phyloP scores from a whole-genome alignment of 2,329 filamentous ascomycete genomes.

The Emericellopsis atlantica region DNA sequence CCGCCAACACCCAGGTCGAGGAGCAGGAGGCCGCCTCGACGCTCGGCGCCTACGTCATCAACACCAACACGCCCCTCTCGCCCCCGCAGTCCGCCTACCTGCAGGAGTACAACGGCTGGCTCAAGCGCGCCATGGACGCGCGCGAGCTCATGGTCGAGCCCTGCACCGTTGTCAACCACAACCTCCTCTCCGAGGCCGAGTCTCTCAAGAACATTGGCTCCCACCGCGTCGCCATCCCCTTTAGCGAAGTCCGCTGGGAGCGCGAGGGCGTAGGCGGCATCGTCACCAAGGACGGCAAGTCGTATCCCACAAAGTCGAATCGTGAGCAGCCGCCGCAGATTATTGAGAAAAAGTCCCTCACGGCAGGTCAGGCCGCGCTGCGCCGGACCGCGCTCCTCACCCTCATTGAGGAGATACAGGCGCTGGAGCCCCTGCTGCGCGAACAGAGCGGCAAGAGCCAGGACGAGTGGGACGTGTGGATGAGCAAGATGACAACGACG shows the following conservation, averaged over 20 bases:
- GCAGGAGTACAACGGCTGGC: conserved; percentile 73
- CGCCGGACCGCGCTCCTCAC: conserved; percentile 70
- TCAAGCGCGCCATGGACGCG: conserved; percentile 60
- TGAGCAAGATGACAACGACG: conserved; percentile 67
- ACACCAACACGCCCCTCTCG: conserved; percentile 70
- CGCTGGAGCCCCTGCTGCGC: conserved; percentile 63
- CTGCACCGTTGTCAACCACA: conserved; percentile 64
- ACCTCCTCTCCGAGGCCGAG: conserved; percentile 71
- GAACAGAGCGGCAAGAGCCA: conserved; percentile 69
- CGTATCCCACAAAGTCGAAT: conserved; percentile 43
- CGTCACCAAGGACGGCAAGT: conserved; percentile 46
- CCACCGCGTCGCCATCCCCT: conserved; percentile 72
- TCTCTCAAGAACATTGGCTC: conserved; percentile 55
- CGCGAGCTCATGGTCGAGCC: conserved; percentile 62
- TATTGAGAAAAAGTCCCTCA: conserved; percentile 39
- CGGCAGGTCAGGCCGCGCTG: conserved; percentile 58
- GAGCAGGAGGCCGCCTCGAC: conserved; percentile 52
- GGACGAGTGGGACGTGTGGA: conserved; percentile 81
- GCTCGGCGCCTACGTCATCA: conserved; percentile 73
- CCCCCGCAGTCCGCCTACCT: conserved; percentile 72
- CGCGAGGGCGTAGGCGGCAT: conserved; percentile 56
- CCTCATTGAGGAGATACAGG: conserved; percentile 66
- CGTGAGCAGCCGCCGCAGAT: conserved; percentile 21
- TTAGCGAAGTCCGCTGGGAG: conserved; percentile 81
- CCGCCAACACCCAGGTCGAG: conserved; percentile 25